Base-by-base conservation (phyloP, 139 green algal genomes). In the Penium margaritaceum region DNA sequence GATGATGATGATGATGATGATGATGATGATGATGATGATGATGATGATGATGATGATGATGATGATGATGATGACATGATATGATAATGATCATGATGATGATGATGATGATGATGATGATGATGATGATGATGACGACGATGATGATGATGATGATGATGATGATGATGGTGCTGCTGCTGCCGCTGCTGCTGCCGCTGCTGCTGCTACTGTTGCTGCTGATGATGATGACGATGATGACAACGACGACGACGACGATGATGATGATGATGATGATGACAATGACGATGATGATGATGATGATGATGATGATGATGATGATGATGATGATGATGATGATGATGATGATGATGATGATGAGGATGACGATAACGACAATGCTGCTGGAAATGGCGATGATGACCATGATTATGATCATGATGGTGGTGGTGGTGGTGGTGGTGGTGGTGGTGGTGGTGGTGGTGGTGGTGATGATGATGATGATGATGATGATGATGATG, bases 281-380 rank as follows among this genome's bases (percentile, higher is more conserved):
- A n/a, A 21, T 57, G 21, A 1, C 2, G 61, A 0, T 68, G 24
- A 5, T 68, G n/a, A 3, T 68, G 17, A 2, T 68, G 61, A 6
- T 68, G 60, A 3, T 67, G 60, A 1, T 67, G 15, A 57, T 67
- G 60, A 3, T 30, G 17, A n/a, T 67, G 60, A 3, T 67, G 15
- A 53, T 5, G 61, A 5, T 60, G 15, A 0, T 60, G 51, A 9
- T 24, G 51, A n/a, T 60, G 51, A 5, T 60, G 14, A 32, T 24
- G 2, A 21, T 58, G 17, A 4, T 58, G 47, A 17, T 6, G 44
- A 17, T 21, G 44, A 17, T 55, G 44, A 17, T 55, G 44, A 17
- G n/a, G 47, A 32, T 19, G 5, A 17, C 44, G n/a, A 21, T 55
- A 12, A 57, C 46, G 9, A 21, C 9, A 24, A 27, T 29, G 46